These are phyloP conservation scores for Coleophoma eucalyptorum DNA, from an alignment of 2,329 filamentous ascomycete species.

Conservation along the genomic window DNA sequence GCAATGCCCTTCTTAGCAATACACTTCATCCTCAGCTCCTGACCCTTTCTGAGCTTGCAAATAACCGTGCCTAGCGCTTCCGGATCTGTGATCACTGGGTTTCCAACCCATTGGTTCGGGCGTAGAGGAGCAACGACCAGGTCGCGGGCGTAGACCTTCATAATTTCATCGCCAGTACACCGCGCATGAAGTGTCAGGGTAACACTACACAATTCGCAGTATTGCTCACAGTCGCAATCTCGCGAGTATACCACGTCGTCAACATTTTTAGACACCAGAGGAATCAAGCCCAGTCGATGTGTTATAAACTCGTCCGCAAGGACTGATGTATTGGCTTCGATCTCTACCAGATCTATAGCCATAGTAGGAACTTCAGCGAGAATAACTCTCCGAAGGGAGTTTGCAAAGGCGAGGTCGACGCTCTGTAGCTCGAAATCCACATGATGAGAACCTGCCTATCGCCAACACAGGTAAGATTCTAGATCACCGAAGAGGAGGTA, in stretches of 20 bases:
- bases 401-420: slow-evolving; percentile 87
- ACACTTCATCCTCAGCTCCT: slow-evolving; percentile 86
- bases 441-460: slow-evolving; percentile 71
- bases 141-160: slow-evolving; percentile 93
- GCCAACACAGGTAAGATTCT: slow-evolving; percentile 16
- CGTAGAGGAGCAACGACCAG: slow-evolving; percentile 68
- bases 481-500: background rate
- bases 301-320: slow-evolving; percentile 94
- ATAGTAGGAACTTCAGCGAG: slow-evolving; percentile 92
- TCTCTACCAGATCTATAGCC: slow-evolving; percentile 90
- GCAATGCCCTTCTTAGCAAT: slow-evolving; percentile 98
- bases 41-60: slow-evolving; percentile 82
- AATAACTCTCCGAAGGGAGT: slow-evolving; percentile 86
- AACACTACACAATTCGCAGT: slow-evolving; percentile 89
- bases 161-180: slow-evolving; percentile 80
- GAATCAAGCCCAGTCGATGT: slow-evolving; percentile 86
- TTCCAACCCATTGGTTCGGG: slow-evolving; percentile 71
- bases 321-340: slow-evolving; percentile 91
- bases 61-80: slow-evolving; percentile 81
- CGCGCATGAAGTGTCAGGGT: slow-evolving; percentile 80
- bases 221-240: slow-evolving; percentile 95
- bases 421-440: slow-evolving; percentile 91
- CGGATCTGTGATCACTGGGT: slow-evolving; percentile 78
- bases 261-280: slow-evolving; percentile 79
- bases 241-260: slow-evolving; percentile 82